phyloP scores from a whole-genome alignment of 176 grass and related monocot genomes.

The Pharus latifolius region DNA sequence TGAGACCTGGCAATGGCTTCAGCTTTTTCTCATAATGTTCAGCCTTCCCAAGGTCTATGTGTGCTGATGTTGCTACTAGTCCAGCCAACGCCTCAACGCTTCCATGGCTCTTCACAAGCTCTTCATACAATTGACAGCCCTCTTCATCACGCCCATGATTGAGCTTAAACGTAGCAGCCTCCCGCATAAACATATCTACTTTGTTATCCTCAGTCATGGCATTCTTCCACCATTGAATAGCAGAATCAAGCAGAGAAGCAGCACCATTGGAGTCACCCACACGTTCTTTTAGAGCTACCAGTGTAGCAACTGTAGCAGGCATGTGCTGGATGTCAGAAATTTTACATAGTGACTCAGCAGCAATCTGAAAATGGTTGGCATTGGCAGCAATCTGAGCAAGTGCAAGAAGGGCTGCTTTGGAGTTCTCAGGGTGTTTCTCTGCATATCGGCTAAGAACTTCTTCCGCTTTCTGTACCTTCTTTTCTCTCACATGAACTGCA shows the following conservation, averaged over 20 bases:
- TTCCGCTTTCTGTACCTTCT: slow-evolving; percentile 70
- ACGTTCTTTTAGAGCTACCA: slow-evolving; percentile 55
- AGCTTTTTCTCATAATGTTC: slow-evolving; percentile 83
- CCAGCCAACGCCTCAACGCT: slow-evolving; percentile 69
- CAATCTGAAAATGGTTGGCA: slow-evolving; percentile 68
- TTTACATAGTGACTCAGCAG: slow-evolving; percentile 59
- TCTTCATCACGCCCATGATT: slow-evolving; percentile 64
- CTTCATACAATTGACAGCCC: slow-evolving; percentile 65
- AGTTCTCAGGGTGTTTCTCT: slow-evolving; percentile 63
- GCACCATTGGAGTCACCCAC: slow-evolving; percentile 50
- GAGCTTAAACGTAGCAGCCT: slow-evolving; percentile 85
- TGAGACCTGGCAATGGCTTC: slow-evolving; percentile 66
- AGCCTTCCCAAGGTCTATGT: slow-evolving; percentile 65
- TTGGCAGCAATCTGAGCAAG: slow-evolving; percentile 64
- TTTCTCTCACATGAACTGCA: slow-evolving; percentile 68
- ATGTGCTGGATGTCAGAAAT: slow-evolving; percentile 75
- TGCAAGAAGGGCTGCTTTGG: slow-evolving; percentile 47
- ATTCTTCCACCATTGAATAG: slow-evolving; percentile 87
- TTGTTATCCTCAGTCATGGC: slow-evolving; percentile 73
- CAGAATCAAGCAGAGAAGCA: slow-evolving; percentile 49
- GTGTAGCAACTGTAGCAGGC: slow-evolving; percentile 69
- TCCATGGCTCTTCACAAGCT: slow-evolving; percentile 69
- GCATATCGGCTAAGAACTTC: slow-evolving; percentile 60
- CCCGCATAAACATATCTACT: slow-evolving; percentile 59
- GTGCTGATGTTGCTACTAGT: slow-evolving; percentile 63